Conservation (phyloP, 192 early-diverging fungal genomes). For the Mortierella antarctica region DNA sequence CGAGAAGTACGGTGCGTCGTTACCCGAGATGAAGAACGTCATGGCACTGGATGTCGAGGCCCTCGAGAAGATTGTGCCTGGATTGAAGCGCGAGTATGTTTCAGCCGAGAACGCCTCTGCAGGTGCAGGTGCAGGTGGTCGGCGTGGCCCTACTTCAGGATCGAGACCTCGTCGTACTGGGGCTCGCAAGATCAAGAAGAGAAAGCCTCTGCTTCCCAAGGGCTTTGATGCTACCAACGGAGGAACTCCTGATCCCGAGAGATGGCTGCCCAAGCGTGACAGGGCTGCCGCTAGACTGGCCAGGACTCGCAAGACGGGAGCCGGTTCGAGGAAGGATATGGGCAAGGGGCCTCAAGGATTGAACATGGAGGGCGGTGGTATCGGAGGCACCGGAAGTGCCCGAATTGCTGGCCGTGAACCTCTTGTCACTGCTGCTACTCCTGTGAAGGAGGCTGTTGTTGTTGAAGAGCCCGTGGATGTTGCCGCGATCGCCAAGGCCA, state of each 20-base stretch:
- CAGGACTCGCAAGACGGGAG: constrained; percentile 67
- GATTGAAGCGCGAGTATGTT: constrained; percentile 66
- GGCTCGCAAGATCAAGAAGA: constrained; percentile 61
- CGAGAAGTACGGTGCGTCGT: constrained; percentile 69
- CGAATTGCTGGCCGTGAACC: constrained; percentile 65
- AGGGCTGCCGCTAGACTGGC: constrained; percentile 65
- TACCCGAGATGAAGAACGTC: constrained; percentile 53
- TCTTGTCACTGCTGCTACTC: constrained; percentile 12
- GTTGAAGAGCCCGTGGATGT: constrained; percentile 24
- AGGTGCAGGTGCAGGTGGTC: constrained; percentile 8
- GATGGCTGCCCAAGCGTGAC: constrained; percentile 78
- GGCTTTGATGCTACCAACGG: constrained; percentile 57
- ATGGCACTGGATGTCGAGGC: constrained; percentile 61
- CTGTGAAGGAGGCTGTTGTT: constrained; percentile 16
- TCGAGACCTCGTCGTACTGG: constrained; percentile 38
- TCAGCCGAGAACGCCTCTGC: background rate
- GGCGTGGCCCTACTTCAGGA: constrained; percentile 13
- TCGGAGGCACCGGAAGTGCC: constrained; percentile 79
- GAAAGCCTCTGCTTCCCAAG: constrained; percentile 67
- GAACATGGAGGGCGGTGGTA: constrained; percentile 71
- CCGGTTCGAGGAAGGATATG: constrained; percentile 53
- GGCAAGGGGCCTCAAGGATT: constrained; percentile 72
- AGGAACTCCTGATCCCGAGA: constrained; percentile 70
- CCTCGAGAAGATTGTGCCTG: constrained; percentile 66
- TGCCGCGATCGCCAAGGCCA: constrained; percentile 30